A percentile compares a stretch with the other conserved stretches of the same genome.
Conservation (phyloP, 1,284 basidiomycete species). For the Rhodotorula sp. region DNA sequence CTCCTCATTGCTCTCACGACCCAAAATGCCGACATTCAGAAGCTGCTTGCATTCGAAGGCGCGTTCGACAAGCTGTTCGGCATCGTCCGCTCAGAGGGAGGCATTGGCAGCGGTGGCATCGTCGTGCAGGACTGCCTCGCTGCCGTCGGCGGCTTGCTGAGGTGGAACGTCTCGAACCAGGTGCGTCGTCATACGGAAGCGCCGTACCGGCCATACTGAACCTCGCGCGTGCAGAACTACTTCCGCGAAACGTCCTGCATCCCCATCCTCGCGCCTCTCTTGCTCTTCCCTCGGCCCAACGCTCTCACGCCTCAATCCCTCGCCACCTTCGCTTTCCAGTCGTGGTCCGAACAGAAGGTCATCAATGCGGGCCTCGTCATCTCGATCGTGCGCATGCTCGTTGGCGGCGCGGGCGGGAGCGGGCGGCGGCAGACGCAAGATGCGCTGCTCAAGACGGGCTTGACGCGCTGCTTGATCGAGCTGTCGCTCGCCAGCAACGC, state of each 20-base stretch:
- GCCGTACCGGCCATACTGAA: too few species aligned
- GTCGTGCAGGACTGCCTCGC: constrained; percentile 83
- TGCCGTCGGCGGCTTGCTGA: constrained; percentile 79
- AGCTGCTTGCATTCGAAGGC: constrained; percentile 94
- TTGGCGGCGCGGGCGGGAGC: constrained; percentile 52
- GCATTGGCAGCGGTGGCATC: constrained; percentile 82
- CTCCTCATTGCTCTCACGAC: constrained; percentile 79
- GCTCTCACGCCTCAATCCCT: constrained; percentile 55
- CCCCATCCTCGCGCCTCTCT: constrained; percentile 72
- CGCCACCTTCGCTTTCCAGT: constrained; percentile 91
- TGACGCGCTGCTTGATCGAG: constrained; percentile 82
- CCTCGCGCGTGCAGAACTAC: constrained; percentile 68
- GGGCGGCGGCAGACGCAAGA: constrained; percentile 50
- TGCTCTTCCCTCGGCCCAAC: constrained; percentile 79
- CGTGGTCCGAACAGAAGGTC: constrained; percentile 90
- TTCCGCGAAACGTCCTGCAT: constrained; percentile 91
- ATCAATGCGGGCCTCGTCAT: constrained; percentile 75
- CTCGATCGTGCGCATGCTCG: constrained; percentile 65
- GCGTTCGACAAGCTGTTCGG: constrained; percentile 94
- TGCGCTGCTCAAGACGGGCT: constrained; percentile 60
- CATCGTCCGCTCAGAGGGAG: constrained; percentile 82
- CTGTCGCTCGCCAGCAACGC: constrained; percentile 88
- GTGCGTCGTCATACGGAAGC: constrained; percentile 52
- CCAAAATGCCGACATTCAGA: constrained; percentile 92
- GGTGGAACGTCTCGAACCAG: constrained; percentile 95